Conservation (phyloP, 1,139 yeast species). For the Martiniozyma asiatica region DNA sequence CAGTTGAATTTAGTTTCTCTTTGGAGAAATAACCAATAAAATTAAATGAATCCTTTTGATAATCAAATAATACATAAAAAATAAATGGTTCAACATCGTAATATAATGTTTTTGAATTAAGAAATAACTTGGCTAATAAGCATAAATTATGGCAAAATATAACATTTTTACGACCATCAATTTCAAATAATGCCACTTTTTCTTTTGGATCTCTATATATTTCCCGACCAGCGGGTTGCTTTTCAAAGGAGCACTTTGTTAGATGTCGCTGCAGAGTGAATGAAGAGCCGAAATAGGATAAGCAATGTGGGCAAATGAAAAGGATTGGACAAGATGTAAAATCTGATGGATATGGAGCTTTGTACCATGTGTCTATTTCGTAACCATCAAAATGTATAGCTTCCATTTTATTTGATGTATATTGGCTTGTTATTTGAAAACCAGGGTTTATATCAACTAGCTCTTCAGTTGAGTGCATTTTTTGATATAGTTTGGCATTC, state of each 20-base stretch:
- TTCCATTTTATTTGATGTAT: conserved; percentile 15
- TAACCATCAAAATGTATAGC: conserved; percentile 56
- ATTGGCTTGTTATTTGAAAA: conserved; percentile 11
- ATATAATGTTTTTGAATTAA: conserved; percentile 82
- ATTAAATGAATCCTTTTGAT: conserved; percentile 33
- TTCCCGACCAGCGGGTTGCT: conserved; percentile 84
- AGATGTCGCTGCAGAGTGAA: conserved; percentile 59
- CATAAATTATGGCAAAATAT: conserved; percentile 84
- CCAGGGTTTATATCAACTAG: conserved; percentile 13
- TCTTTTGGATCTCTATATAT: conserved; percentile 51
- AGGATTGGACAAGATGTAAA: conserved; percentile 51
- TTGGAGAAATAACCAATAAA: conserved; percentile 92
- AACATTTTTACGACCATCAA: conserved; percentile 79
- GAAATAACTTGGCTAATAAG: conserved; percentile 73
- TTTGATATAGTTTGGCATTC: conserved; percentile 20
- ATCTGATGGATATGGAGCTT: conserved; percentile 89
- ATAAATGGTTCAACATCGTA: conserved; percentile 93
- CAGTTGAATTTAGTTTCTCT: conserved; percentile 65
- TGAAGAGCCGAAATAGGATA: conserved; percentile 69
- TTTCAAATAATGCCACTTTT: conserved; percentile 68
- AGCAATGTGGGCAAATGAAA: conserved; percentile 75
- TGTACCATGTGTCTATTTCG: conserved; percentile 84
- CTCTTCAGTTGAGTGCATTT: conserved; percentile 14
- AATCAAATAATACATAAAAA: conserved; percentile 62
- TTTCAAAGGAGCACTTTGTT: conserved; percentile 51